A percentile compares a stretch with the other conserved stretches of the same genome.
These are phyloP conservation scores for Pistacia vera DNA, from an alignment of 345 rosid species.

Conservation along the genomic window DNA sequence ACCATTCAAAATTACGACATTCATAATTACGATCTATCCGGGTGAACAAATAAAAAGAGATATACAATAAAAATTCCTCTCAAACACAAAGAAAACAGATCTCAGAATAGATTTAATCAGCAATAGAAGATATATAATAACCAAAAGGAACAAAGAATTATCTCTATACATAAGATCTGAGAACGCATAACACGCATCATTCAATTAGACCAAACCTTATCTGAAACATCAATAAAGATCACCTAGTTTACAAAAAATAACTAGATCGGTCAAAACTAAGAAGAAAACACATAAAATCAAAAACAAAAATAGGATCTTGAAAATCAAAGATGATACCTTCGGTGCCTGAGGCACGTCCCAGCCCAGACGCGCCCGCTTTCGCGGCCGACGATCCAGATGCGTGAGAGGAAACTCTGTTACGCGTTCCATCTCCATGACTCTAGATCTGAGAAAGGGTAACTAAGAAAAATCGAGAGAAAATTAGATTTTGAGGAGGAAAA, in stretches of 20 bases:
- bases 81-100: background rate
- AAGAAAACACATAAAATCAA: background rate
- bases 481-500: background rate
- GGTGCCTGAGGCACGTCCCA: slow-evolving; percentile 80
- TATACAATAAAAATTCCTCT: no score
- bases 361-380: slow-evolving; percentile 88
- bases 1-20: no score
- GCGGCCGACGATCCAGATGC: slow-evolving; percentile 79
- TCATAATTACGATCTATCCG: no score
- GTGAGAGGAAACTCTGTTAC: slow-evolving; percentile 66
- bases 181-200: background rate
- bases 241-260: background rate
- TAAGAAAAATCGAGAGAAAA: slow-evolving; percentile 11
- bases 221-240: background rate
- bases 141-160: background rate
- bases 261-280: slow-evolving; percentile 13
- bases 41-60: no score
- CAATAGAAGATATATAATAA: background rate
- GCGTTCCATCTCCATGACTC: slow-evolving; percentile 88
- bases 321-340: slow-evolving; percentile 46
- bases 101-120: background rate
- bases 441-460: background rate
- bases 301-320: slow-evolving; percentile 1
- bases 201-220: background rate
- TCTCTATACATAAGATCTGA: background rate